Evolutionary conservation across 768 basidiomycete species (phyloP).

Genomic region (Tulasnella sp.): DNA sequence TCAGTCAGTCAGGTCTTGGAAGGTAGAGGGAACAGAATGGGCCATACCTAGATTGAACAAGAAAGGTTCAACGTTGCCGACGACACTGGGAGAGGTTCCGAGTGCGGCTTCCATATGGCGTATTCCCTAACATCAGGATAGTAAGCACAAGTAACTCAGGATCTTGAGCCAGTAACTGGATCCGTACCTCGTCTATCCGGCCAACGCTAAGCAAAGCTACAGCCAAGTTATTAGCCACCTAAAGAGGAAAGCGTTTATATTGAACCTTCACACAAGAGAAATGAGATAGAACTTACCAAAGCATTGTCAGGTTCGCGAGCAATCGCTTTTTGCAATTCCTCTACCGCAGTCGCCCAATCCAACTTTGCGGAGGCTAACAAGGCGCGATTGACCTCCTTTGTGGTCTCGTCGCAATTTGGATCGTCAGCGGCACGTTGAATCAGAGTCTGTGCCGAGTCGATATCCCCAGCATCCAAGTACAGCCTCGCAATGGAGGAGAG

Average conservation of each 20-base stretch:
- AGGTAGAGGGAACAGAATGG: neutral
- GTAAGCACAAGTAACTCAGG: neutral
- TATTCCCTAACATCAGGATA: constrained; percentile 53
- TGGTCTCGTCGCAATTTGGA: constrained; percentile 43
- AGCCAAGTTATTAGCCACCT: constrained; percentile 75
- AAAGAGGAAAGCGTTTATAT: neutral
- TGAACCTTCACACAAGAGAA: neutral
- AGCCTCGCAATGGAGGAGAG: constrained; percentile 69
- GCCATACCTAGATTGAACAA: constrained; percentile 76
- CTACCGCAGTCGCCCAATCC: constrained; percentile 58
- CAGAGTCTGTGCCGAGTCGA: constrained; percentile 56
- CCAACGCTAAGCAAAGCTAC: constrained; percentile 71
- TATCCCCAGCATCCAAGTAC: constrained; percentile 69
- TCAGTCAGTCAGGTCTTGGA: neutral
- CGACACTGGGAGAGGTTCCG: constrained; percentile 60
- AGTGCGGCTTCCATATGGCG: constrained; percentile 63
- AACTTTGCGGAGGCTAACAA: constrained; percentile 65
- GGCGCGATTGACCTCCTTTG: constrained; percentile 58
- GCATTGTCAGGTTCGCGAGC: constrained; percentile 57
- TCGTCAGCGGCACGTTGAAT: constrained; percentile 52
- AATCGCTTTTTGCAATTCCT: constrained; percentile 46
- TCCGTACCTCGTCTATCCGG: constrained; percentile 60
- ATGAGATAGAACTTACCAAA: constrained; percentile 44
- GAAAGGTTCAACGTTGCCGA: constrained; percentile 76
- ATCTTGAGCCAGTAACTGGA: neutral